These are phyloP conservation scores for Urostyla sp. DNA, from an alignment of 73 alveolate species.

Conservation along the genomic window DNA sequence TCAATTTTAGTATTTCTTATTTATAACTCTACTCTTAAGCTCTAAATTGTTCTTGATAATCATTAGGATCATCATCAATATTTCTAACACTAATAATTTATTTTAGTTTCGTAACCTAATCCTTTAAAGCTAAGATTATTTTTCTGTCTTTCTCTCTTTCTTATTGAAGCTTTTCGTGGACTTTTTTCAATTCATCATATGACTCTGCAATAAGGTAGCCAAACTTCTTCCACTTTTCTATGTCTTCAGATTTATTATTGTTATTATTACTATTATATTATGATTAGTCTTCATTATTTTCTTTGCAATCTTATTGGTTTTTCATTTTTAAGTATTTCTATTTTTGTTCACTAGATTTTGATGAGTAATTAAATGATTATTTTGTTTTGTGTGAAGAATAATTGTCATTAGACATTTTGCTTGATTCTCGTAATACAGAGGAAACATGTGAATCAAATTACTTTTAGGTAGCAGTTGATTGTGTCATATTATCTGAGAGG, in stretches of 20 bases:
- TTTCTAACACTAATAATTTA: conserved; percentile 24
- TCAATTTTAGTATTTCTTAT: not conserved
- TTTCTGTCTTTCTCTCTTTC: conserved; percentile 57
- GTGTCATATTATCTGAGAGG: not conserved
- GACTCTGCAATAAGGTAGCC: conserved; percentile 56
- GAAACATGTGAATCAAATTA: conserved; percentile 2
- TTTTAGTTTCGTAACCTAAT: conserved; percentile 40
- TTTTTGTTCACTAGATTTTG: not conserved
- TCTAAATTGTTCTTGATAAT: not conserved
- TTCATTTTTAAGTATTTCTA: too few species aligned
- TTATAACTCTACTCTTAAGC: too few species aligned
- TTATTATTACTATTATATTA: not conserved
- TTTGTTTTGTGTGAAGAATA: conserved; percentile 26
- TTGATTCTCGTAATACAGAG: conserved; percentile 21
- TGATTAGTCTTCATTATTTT: not conserved
- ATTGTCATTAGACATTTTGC: not conserved
- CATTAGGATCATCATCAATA: not conserved
- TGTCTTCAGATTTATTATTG: not conserved
- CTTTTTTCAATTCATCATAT: conserved; percentile 54
- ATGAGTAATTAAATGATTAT: not conserved
- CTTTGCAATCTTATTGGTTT: not conserved
- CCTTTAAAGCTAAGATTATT: conserved; percentile 49
- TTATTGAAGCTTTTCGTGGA: not conserved
- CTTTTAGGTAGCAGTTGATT: too few species aligned
- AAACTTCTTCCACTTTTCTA: conserved; percentile 53